Percentiles rank a stretch among this genome's conserved stretches.
Conservation (phyloP, 371 early-diverging fungal genomes). For the Syncephalastrum racemosum region DNA sequence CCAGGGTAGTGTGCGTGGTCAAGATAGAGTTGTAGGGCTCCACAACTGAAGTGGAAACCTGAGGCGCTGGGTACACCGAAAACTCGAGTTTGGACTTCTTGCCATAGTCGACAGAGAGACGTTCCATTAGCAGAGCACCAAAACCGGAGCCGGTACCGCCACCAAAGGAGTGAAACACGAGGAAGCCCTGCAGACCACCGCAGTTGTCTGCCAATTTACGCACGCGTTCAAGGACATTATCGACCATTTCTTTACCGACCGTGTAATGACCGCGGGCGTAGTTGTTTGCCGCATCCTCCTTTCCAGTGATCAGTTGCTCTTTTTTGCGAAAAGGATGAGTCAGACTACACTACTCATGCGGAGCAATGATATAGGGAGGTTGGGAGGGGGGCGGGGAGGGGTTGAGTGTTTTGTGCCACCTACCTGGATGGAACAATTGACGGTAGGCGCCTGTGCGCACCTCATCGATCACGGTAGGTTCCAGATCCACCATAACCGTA, state of each 20-base stretch:
- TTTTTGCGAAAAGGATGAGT: too few species aligned
- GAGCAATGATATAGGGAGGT: too few species aligned
- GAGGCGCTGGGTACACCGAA: constrained; percentile 98
- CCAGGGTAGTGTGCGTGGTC: constrained; percentile 92
- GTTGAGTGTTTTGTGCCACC: constrained; percentile 1
- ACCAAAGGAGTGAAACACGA: constrained; percentile 99
- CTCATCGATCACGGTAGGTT: constrained; percentile 96
- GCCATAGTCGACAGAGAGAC: constrained; percentile 93
- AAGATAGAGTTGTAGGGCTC: constrained; percentile 98
- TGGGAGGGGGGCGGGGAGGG: constrained; percentile 92
- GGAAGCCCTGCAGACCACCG: constrained; percentile 94
- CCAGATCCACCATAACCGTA: constrained; percentile 96
- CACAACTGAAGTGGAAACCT: constrained; percentile 95
- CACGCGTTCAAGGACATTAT: constrained; percentile 95
- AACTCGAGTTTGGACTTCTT: constrained; percentile 99
- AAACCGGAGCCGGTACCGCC: constrained; percentile 99
- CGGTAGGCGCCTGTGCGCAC: constrained; percentile 95
- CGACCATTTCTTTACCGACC: constrained; percentile 97
- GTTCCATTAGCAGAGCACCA: constrained; percentile 95
- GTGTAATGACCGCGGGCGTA: constrained; percentile 99
- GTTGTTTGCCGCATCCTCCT: constrained; percentile 99
- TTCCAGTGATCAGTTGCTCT: constrained; percentile 96
- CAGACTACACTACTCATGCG: too few species aligned
- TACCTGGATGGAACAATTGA: constrained; percentile 95
- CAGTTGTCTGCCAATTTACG: constrained; percentile 98